These are phyloP conservation scores for Chlorella sp. DNA, from an alignment of 139 green algal species.

Conservation along the genomic window DNA sequence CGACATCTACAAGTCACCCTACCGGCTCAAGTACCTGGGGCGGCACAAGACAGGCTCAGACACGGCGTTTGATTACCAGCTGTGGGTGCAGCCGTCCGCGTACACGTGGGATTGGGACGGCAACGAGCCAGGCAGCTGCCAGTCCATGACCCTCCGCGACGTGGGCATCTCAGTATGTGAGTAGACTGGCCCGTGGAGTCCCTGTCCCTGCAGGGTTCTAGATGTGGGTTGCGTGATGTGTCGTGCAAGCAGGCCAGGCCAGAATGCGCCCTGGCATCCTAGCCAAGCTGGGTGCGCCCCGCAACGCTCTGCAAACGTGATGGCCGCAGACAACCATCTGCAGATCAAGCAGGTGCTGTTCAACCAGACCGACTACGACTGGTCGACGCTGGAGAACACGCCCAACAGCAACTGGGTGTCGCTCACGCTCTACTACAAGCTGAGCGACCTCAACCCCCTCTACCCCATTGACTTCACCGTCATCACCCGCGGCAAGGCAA, in stretches of 20 bases:
- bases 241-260: no score
- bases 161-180: constrained; percentile 26
- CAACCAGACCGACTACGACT: constrained; percentile 17
- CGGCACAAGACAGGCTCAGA: constrained; percentile 19
- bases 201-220: not conserved
- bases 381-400: not conserved
- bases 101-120: constrained; percentile 14
- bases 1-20: constrained; percentile 23
- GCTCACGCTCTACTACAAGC: constrained; percentile 2
- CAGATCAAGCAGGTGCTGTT: constrained; percentile 31
- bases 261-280: no score
- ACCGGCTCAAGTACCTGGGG: constrained; percentile 21
- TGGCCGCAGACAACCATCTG: constrained; percentile 25
- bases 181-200: not conserved
- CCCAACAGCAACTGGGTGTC: constrained; percentile 25
- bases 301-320: no score
- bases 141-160: constrained; percentile 30
- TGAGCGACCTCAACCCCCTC: constrained; percentile 5
- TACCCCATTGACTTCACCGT: constrained; percentile 22
- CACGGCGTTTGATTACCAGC: constrained; percentile 34
- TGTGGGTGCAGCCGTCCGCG: constrained; percentile 12
- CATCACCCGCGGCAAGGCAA: constrained; percentile 22
- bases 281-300: no score
- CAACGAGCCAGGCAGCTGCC: constrained; percentile 18
- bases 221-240: no score